Evolutionary conservation across 306 rosid genomes (phyloP).

Genomic region (Citrullus colocynthis): DNA sequence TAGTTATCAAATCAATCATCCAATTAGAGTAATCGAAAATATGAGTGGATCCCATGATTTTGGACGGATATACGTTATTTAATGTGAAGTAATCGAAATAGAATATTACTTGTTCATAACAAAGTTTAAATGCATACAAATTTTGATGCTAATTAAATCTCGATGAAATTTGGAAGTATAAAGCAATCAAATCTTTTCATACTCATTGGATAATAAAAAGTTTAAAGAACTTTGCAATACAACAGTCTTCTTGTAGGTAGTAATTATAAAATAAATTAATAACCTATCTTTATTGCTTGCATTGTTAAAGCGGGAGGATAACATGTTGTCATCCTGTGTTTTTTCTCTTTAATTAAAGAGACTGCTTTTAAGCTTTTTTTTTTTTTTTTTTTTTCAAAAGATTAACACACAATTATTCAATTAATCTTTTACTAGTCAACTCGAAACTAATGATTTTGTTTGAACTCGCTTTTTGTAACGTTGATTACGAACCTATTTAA

Average conservation of each 20-base stretch:
- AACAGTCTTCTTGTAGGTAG: not conserved
- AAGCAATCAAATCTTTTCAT: not conserved
- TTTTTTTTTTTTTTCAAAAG: not conserved
- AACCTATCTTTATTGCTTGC: not conserved
- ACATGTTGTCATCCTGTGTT: not conserved
- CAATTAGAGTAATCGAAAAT: not conserved
- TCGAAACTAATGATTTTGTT: not conserved
- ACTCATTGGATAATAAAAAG: not conserved
- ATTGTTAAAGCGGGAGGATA: not conserved
- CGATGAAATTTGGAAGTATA: not conserved
- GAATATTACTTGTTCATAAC: too few species aligned
- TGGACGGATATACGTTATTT: not conserved
- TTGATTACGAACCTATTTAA: not conserved
- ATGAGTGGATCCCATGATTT: not conserved
- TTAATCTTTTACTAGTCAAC: not conserved
- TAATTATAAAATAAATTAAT: not conserved
- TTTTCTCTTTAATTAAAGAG: not conserved
- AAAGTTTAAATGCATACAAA: too few species aligned
- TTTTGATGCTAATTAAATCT: not conserved
- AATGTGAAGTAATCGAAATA: not conserved
- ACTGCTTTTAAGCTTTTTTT: not conserved
- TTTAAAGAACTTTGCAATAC: too few species aligned
- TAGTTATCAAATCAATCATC: not conserved
- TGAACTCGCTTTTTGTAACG: not conserved
- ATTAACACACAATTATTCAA: not conserved